Conservation (phyloP, 176 grass and related monocot genomes). For the Calamus simplicifolius region DNA sequence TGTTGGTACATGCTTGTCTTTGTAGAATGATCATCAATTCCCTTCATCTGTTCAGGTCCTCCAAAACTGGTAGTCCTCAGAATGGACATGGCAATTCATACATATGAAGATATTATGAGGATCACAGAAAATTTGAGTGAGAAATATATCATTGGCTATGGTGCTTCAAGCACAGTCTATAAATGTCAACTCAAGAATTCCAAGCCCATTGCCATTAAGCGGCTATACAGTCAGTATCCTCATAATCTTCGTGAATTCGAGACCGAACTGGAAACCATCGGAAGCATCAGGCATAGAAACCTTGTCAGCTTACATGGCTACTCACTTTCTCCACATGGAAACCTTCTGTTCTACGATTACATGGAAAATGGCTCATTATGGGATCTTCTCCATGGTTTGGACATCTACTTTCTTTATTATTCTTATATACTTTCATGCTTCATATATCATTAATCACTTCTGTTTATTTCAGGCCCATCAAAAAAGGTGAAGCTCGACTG, state of each 20-base stretch:
- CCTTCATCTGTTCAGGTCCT: constrained; percentile 39
- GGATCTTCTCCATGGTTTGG: constrained; percentile 93
- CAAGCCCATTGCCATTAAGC: constrained; percentile 86
- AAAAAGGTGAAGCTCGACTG: constrained; percentile 98
- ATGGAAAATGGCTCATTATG: constrained; percentile 99
- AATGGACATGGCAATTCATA: constrained; percentile 97
- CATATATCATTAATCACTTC: not conserved
- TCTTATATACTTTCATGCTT: not conserved
- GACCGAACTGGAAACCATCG: constrained; percentile 81
- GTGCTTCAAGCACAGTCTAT: constrained; percentile 91
- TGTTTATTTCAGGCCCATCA: constrained; percentile 52
- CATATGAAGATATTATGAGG: constrained; percentile 95
- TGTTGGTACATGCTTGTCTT: too few relatives aligned
- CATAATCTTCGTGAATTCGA: constrained; percentile 75
- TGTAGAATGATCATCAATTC: too few relatives aligned
- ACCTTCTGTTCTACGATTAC: constrained; percentile 97
- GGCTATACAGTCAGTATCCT: constrained; percentile 86
- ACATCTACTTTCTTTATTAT: not conserved
- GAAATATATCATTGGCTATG: constrained; percentile 97
- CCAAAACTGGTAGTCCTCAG: constrained; percentile 90
- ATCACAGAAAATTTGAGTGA: constrained; percentile 88
- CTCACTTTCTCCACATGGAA: constrained; percentile 83
- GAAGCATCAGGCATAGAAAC: constrained; percentile 86
- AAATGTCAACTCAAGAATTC: constrained; percentile 76
- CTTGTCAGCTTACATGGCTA: constrained; percentile 92